Base-by-base conservation (phyloP, 176 grass and related monocot genomes). In the Panicum miliaceum region DNA sequence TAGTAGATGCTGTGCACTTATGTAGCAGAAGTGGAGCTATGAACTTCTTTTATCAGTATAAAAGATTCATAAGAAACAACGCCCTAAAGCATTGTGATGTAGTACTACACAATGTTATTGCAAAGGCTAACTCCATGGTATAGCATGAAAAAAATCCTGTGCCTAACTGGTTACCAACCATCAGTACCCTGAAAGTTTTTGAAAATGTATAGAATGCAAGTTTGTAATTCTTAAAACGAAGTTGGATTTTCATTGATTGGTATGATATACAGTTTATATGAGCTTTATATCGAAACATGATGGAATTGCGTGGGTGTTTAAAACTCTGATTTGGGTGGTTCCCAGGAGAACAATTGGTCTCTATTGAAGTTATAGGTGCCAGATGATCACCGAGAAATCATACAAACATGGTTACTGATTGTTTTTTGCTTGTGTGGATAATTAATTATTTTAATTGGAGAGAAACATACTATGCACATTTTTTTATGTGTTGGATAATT, bases 31-130 rank as follows among this genome's bases (percentile, higher is more conserved):
- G 53, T 47, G 12, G 27, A 51, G 66, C 20, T 46, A 0, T 46
- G 11, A 23, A 72, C 4, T 16, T 54, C 10, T 59, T 15, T 70
- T 59, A 46, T 48, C 15, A 62, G 20, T 77, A 76, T 76, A 75
- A 27, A 34, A 61, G 2, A 18, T 50, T 82, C 60, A 57, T 82
- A 61, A 14, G 18, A 75, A 88, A 52, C 46, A 57, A 29, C 35
- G 12, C 23, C 18, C 15, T 86, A 51, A 41, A 52, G 7, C 53
- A 73, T 43, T 20, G 29, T 61, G 8, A 77, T 61, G 34, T 71
- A 42, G 42, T 71, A 48, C 29, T 48, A 16, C 12, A 46, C 5
- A 23, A 15, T 70, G 22, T 11, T 29, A 12, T 71, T 27, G 13
- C 41, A 69, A 23, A 23, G 37, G 19, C 11, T 43, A 20, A 7